Evolutionary conservation across 805 yeast species (phyloP).

Genomic region (Zygosaccharomyces bailii): DNA sequence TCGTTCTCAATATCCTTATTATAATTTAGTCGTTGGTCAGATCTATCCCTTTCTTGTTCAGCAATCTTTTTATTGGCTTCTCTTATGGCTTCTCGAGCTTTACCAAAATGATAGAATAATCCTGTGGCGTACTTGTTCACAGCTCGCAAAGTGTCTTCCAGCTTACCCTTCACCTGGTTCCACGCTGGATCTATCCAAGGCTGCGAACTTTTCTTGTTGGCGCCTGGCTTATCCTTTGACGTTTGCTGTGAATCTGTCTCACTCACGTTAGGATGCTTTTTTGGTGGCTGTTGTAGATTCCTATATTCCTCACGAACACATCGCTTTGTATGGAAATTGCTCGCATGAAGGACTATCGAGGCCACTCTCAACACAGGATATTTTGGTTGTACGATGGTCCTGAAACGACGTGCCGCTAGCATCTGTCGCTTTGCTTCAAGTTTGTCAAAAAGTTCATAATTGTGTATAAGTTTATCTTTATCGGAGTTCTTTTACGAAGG

Average conservation of each 20-base stretch:
- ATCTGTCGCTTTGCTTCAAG: background rate
- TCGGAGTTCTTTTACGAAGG: background rate
- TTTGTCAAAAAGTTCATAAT: background rate
- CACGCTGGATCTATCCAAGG: conserved; percentile 15
- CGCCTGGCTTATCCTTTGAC: background rate
- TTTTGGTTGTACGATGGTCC: background rate
- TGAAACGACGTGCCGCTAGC: conserved; percentile 5
- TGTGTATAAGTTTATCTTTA: background rate
- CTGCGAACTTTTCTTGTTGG: conserved; percentile 8
- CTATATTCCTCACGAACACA: conserved; percentile 6
- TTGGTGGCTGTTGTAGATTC: conserved; percentile 1
- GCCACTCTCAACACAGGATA: background rate
- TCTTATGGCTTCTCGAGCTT: conserved; percentile 37
- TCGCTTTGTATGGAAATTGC: conserved; percentile 2
- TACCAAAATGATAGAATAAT: conserved; percentile 20
- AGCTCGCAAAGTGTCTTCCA: conserved; percentile 9
- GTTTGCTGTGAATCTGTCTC: conserved; percentile 3
- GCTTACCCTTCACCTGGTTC: conserved; percentile 14
- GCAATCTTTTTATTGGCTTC: conserved; percentile 39
- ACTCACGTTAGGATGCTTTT: too few species aligned
- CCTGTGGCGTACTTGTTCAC: conserved; percentile 18
- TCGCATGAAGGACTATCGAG: background rate
- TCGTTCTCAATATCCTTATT: conserved; percentile 37
- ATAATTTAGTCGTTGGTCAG: conserved; percentile 34
- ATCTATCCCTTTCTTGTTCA: conserved; percentile 38